A percentile compares a stretch with the other conserved stretches of the same genome.
These are phyloP conservation scores for Pythium monospermum DNA, from an alignment of 352 stramenopile genomes.

Conservation along the genomic window DNA sequence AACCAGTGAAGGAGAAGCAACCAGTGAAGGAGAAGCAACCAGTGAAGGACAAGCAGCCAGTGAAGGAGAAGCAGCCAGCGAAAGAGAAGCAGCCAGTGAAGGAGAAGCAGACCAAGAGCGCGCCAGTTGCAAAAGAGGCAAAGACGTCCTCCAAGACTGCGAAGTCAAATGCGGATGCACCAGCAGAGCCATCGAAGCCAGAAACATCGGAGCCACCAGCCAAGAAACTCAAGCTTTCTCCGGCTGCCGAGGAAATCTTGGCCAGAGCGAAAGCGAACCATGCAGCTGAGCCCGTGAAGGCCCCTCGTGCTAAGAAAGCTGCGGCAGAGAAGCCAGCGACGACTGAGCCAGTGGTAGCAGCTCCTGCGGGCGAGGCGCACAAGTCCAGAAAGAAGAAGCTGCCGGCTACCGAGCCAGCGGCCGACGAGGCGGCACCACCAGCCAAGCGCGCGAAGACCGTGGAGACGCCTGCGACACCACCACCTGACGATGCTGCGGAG, in stretches of 20 bases:
- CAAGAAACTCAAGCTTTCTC: slow-evolving; percentile 24
- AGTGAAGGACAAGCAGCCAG: too few species aligned
- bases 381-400: slow-evolving; percentile 7
- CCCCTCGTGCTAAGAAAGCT: too few species aligned
- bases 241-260: slow-evolving; percentile 25
- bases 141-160: slow-evolving; percentile 3
- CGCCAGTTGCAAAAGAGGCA: slow-evolving; percentile 8
- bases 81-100: neutral
- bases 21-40: too few species aligned
- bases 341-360: too few species aligned
- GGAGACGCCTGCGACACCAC: neutral
- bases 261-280: neutral
- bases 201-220: slow-evolving; percentile 14
- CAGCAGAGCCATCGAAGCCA: slow-evolving; percentile 17
- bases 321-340: slow-evolving; percentile 14
- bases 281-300: slow-evolving; percentile 16
- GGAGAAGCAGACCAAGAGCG: neutral
- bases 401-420: neutral
- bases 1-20: too few species aligned
- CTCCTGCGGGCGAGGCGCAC: slow-evolving; percentile 3
- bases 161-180: slow-evolving; percentile 3
- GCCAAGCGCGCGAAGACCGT: slow-evolving; percentile 34
- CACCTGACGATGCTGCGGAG: neutral
- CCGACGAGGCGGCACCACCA: slow-evolving; percentile 21
- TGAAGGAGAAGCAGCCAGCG: neutral